These are phyloP conservation scores for Leccinum pellstonianum DNA, from an alignment of 768 basidiomycete genomes.

Conservation along the genomic window DNA sequence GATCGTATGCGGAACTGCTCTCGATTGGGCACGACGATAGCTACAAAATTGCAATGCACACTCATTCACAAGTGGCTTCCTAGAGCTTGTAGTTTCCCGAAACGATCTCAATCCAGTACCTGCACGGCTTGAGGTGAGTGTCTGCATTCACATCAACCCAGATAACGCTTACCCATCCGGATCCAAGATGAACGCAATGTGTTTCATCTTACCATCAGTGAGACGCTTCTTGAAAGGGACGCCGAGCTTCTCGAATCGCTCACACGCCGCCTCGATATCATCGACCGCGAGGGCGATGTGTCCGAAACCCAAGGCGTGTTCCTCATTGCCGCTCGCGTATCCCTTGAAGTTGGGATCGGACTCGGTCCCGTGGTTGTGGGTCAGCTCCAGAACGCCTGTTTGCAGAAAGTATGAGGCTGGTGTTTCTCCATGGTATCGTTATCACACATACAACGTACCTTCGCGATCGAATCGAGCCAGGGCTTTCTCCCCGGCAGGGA, in stretches of 20 bases:
- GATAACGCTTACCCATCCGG: conserved; percentile 65
- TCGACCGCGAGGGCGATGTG: conserved; percentile 88
- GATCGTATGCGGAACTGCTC: background rate
- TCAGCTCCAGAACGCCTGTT: conserved; percentile 79
- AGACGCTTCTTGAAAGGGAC: conserved; percentile 88
- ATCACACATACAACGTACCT: conserved; percentile 41
- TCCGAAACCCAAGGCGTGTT: conserved; percentile 76
- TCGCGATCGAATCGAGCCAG: conserved; percentile 57
- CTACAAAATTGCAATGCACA: background rate
- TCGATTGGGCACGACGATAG: background rate
- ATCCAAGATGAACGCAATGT: conserved; percentile 83
- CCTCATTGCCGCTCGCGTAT: conserved; percentile 83
- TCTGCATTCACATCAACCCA: background rate
- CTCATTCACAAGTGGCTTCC: background rate
- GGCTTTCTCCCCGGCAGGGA: conserved; percentile 53
- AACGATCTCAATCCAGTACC: conserved; percentile 63
- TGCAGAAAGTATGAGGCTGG: background rate
- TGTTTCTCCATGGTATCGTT: background rate
- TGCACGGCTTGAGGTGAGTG: conserved; percentile 18
- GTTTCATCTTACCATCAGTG: conserved; percentile 80
- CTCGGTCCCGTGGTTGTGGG: conserved; percentile 91
- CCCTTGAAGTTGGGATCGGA: conserved; percentile 72
- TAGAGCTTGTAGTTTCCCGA: conserved; percentile 34
- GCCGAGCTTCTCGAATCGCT: conserved; percentile 73
- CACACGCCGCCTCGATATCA: conserved; percentile 80